phyloP scores from a whole-genome alignment of 2,329 filamentous ascomycete genomes.

The Penicillium sp. region DNA sequence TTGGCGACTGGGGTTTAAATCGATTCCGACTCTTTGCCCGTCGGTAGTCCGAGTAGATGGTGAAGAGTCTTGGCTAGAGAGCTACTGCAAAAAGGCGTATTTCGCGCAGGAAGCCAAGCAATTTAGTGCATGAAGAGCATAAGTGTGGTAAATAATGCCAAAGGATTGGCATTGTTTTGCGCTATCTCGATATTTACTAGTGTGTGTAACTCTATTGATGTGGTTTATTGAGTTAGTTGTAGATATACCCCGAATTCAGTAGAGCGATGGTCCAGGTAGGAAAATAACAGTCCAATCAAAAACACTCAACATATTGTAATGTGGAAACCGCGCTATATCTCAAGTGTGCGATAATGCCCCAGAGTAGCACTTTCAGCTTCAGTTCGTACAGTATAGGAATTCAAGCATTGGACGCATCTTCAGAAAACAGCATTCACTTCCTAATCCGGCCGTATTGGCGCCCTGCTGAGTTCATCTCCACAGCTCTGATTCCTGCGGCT shows the following conservation, averaged over 20 bases:
- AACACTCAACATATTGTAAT: constrained; percentile 5
- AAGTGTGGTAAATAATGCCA: neutral
- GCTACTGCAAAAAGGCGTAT: neutral
- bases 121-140: neutral
- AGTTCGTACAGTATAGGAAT: too few species aligned
- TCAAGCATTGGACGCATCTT: too few species aligned
- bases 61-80: neutral
- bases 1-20: constrained; percentile 3
- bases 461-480: too few species aligned
- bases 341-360: too few species aligned
- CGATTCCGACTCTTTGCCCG: constrained; percentile 7
- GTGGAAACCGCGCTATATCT: too few species aligned
- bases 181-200: neutral
- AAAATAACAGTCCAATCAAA: neutral
- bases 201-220: neutral
- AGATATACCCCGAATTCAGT: neutral
- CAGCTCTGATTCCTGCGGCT: too few species aligned
- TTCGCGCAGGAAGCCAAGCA: neutral
- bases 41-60: constrained; percentile 10
- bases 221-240: neutral
- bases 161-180: neutral
- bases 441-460: too few species aligned
- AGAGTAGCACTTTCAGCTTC: too few species aligned
- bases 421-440: too few species aligned
- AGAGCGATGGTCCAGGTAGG: neutral